Conservation (phyloP, 495 filamentous ascomycete species). For the Parmelia sp. region DNA sequence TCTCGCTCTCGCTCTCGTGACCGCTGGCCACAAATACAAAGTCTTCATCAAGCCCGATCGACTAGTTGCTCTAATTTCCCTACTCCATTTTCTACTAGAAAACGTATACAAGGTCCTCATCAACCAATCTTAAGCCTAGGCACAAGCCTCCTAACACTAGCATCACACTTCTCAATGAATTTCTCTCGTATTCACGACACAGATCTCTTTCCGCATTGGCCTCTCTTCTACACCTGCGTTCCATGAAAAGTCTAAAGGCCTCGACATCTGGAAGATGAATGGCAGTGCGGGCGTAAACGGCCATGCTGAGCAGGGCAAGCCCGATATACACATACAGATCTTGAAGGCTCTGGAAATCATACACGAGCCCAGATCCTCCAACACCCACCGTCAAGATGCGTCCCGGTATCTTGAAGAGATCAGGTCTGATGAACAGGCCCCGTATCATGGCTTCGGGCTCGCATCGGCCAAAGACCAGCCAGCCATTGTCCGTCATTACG, state of each 20-base stretch:
- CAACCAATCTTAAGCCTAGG: not conserved
- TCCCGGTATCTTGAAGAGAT: constrained; percentile 74
- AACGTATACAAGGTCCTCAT: not conserved
- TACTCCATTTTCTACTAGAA: not conserved
- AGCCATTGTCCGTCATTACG: constrained; percentile 84
- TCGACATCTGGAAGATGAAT: constrained; percentile 10
- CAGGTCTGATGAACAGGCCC: constrained; percentile 69
- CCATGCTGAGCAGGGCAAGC: constrained; percentile 5
- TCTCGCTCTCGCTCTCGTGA: not conserved
- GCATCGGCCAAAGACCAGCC: constrained; percentile 65
- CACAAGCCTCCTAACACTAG: not conserved
- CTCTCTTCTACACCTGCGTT: not conserved
- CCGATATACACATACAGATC: constrained; percentile 44
- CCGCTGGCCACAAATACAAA: no score
- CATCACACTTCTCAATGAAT: constrained; percentile 7
- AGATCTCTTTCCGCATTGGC: not conserved
- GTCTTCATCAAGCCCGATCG: no score
- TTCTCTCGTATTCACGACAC: not conserved
- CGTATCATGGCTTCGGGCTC: constrained; percentile 77
- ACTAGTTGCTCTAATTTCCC: not conserved
- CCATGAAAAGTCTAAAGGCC: not conserved
- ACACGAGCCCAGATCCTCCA: constrained; percentile 74
- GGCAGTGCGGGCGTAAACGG: constrained; percentile 2
- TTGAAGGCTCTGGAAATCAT: constrained; percentile 77
- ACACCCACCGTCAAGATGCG: constrained; percentile 78